A percentile compares a stretch with the other conserved stretches of the same genome.
Evolutionary conservation across 805 yeast species (phyloP).

Genomic region (Yarrowia yakushimensis): DNA sequence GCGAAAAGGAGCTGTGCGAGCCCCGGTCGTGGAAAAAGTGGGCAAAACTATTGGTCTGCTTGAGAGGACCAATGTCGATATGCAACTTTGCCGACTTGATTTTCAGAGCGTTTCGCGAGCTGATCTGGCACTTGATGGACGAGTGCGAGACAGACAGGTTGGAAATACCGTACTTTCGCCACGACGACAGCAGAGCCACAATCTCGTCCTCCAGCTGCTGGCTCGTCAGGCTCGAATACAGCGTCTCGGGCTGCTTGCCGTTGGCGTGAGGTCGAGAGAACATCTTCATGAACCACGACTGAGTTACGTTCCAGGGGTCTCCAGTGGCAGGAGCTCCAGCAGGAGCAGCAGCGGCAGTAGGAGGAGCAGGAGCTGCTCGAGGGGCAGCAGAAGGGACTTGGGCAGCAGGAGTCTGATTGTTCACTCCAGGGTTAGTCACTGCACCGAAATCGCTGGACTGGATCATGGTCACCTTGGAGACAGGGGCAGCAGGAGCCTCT

Average conservation of each 20-base stretch:
- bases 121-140: slow-evolving; percentile 36
- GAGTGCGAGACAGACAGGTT: slow-evolving; percentile 32
- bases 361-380: neutral
- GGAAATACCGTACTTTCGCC: slow-evolving; percentile 41
- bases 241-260: slow-evolving; percentile 29
- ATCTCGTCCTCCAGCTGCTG: slow-evolving; percentile 35
- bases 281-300: slow-evolving; percentile 26
- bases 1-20: slow-evolving; percentile 26
- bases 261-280: slow-evolving; percentile 4
- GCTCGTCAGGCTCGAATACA: slow-evolving; percentile 34
- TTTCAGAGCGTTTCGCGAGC: slow-evolving; percentile 38
- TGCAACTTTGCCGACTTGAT: slow-evolving; percentile 37
- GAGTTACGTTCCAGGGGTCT: slow-evolving; percentile 2
- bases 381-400: neutral
- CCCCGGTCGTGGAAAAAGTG: slow-evolving; percentile 30
- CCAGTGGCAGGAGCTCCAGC: neutral
- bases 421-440: too few relatives aligned
- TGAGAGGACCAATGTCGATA: slow-evolving; percentile 29
- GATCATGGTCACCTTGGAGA: slow-evolving; percentile 22
- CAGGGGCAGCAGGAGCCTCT: slow-evolving; percentile 24
- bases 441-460: slow-evolving; percentile 20
- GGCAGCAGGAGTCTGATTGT: neutral
- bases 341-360: neutral
- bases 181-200: slow-evolving; percentile 36
- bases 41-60: slow-evolving; percentile 10